Base-by-base conservation (phyloP, 1,139 yeast species). In the Blastobotrys aristatus region DNA sequence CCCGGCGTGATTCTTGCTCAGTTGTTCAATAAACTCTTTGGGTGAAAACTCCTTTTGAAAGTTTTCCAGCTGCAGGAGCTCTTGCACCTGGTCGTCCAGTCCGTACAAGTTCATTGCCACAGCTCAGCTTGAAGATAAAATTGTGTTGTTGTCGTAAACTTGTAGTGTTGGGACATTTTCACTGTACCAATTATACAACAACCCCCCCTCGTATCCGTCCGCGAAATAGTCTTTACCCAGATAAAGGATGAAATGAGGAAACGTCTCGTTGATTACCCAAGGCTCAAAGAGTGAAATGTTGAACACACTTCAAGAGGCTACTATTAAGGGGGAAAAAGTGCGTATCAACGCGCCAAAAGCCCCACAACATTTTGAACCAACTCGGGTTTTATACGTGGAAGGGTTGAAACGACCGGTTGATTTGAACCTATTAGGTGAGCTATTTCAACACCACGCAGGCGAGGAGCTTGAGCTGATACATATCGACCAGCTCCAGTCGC, bases 11-110 rank as follows among this genome's bases (percentile, higher is more conserved):
- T 83, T 89, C 58, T 81, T 80, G 53, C 94, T 80, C 56, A 92
- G 71, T 60, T 80, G 84, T 63, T 90, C 96, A 22, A 92, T 80
- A 63, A 92, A 90, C 47, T 86, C 92, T 54, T 84, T 77, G 7
- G 86, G 88, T 0, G 92, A 77, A 52, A 79, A 74, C 49, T 70
- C 90, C 66, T 72, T 82, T 74, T 52, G 75, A 59, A 88, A 89
- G 58, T 84, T 81, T 57, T 85, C 90, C 39, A 82, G 69, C 30
- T 77, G 77, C 47, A 90, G 76, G 51, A 87, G 74, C 57, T 74
- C 71, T 61, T 82, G 75, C 55, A 88, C 82, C 52, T 79, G 77
- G 34, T 84, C 87, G 61, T 88, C 96, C 52, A 89, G 64, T 52
- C 77, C 80, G 58, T 77, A 79, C 48, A 77, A 26, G 31, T 32